Base-by-base conservation (phyloP, 2,329 filamentous ascomycete species). In the Ophiostoma ulmi region DNA sequence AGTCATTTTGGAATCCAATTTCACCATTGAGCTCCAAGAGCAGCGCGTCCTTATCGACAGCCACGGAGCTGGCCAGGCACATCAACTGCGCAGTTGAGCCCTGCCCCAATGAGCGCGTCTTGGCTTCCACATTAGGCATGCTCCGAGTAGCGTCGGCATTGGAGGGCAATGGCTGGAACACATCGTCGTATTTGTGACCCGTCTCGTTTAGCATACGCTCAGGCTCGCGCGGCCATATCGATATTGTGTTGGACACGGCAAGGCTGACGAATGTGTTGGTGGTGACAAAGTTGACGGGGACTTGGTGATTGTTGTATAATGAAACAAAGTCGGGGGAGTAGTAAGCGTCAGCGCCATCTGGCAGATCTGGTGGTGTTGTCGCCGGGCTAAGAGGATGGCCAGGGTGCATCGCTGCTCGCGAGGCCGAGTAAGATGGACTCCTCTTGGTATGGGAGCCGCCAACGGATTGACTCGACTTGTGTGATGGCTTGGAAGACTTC, bases 401-500 rank as follows among this genome's bases (percentile, higher is more conserved):
- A 78, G 84, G 75, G 79, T 85, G 76, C 17, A 72, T 38, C 6
- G 65, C 35, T 5, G 69, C 70, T 81, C 89, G 80, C 81, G 88
- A 78, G 77, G 90, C 92, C 70, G 86, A 84, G 72, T 88, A 86
- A 2, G 86, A 86, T 70, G 91, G 86, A 72, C 88, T 88, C 72
- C 89, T 86, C 75, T 90, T 88, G 64, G 86, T 82, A 36, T 87
- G 84, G 68, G 90, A 83, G n/a, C 90, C 90, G 75, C 88, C 89
- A 74, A 92, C 82, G 1, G 94, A 97, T 72, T 90, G 89, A 41
- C 89, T 93, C 0, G 91, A 80, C 73, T 91, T 91, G 81, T 97
- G 94, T 67, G 86, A 88, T n/a, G 86, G 89, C 80, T 97, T 97
- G 1, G 90, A 78, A 76, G 93, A 93, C 80, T 97, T 97, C 1